These are phyloP conservation scores for Leishmania tropica DNA, from an alignment of 208 protist genomes.

Conservation along the genomic window DNA sequence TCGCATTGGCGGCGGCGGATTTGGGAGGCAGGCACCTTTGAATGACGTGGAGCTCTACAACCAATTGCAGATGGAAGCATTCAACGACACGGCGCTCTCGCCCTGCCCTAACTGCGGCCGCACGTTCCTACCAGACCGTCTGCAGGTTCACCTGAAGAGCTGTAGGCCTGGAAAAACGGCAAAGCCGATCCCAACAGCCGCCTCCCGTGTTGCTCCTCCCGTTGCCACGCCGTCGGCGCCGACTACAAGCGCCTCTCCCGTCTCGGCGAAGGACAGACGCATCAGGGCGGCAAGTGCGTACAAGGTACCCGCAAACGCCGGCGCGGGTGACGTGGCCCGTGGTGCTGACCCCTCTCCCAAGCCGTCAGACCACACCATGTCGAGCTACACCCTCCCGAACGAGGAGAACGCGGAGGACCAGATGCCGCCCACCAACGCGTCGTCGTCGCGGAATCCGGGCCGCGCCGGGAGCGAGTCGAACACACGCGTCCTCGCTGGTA, in stretches of 20 bases:
- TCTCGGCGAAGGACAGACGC: conserved; percentile 7
- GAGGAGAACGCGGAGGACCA: conserved; percentile 5
- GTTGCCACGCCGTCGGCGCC: conserved; percentile 20
- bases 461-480: not conserved
- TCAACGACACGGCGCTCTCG: conserved; percentile 65
- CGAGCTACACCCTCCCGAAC: not conserved
- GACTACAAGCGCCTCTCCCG: not conserved
- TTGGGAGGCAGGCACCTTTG: conserved; percentile 20
- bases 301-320: conserved; percentile 14
- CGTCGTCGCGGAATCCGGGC: conserved; percentile 5
- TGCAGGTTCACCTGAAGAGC: conserved; percentile 87
- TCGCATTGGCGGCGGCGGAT: not conserved
- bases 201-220: conserved; percentile 56
- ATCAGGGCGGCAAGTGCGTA: conserved; percentile 26
- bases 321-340: conserved; percentile 23
- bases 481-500: not conserved
- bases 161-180: conserved; percentile 76
- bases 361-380: not conserved
- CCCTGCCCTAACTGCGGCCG: conserved; percentile 90
- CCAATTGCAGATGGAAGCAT: conserved; percentile 73
- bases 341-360: not conserved
- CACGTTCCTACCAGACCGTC: conserved; percentile 90
- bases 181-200: conserved; percentile 50
- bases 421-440: not conserved
- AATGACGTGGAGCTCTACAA: conserved; percentile 78